Base-by-base conservation (phyloP, 2,329 filamentous ascomycete genomes). In the Cercospora citrullina region DNA sequence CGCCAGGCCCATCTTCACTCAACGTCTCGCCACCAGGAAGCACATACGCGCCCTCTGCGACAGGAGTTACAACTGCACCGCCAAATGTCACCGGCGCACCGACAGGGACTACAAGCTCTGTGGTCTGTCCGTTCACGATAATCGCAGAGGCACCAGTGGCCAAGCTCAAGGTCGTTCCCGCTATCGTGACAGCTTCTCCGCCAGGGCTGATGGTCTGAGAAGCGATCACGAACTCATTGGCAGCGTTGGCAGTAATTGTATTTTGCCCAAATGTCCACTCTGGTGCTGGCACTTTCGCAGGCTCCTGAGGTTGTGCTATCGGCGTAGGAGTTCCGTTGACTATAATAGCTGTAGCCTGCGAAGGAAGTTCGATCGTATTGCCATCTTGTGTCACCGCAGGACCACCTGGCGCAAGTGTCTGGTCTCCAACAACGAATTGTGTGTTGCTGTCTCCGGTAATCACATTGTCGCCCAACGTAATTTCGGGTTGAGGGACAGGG, bases 301-400 rank as follows among this genome's bases (percentile, higher is more conserved):
- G 60, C 16, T n/a, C 60, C 39, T 39, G 39, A 36, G 61, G 23
- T 9, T 39, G 39, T 48, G 45, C 58, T 8, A 68, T 60, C 12
- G 57, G 62, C n/a, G 59, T 60, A 9, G 68, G 63, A 3, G 26
- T 36, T 12, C 61, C 68, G 42, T 69, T 69, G 60, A 64, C 31
- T 3, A 67, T 59, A 3, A 69, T 30, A 5, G 61, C 68, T 21
- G 65, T 64, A 5, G 58, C 88, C 75, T 60, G 60, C 30, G 63
- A 16, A 30, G 68, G 65, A 6, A 72, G 63, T 5, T 66, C 69
- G 33, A 68, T 65, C 1, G 66, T 70, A 3, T 63, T 70, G 1
- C 66, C 70, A 9, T 5, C 18, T n/a, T 63, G 14, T 5, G 60
- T 62, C 12, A 72, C 36, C 2, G 59, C 66, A 1, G 68, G 45